Evolutionary conservation across 257 asterid genomes (phyloP), one percentile per base, ranked within the genome.

Genomic region (Craterostigma plantagineum): DNA sequence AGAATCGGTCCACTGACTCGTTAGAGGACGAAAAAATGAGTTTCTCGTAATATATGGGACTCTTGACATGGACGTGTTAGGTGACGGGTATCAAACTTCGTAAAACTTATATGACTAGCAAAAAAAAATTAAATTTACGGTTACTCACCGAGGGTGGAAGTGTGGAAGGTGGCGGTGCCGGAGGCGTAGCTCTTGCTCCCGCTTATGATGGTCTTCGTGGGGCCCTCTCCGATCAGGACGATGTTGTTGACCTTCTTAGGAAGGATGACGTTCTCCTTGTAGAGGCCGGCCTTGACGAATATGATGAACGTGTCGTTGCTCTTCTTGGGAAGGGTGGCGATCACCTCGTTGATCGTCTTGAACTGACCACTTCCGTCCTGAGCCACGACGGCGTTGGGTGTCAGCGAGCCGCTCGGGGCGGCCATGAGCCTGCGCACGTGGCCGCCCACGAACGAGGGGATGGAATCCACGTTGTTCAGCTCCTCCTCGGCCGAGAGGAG

Each of bases 271-370:
- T 27, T 14, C 34, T 43, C 48, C 10, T 43, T 43, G 34, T 43
- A 43, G 12, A 12, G 10, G 11, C 48, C 48, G 11, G 48, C 48
- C 9, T 43, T 43, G 16, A 43, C 48, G 13, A 15, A 12, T 3
- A 43, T 43, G 1, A 43, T 15, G 34, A 43, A 43, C 6, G 48
- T 43, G 33, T n/a, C 48, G 33, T 43, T 43, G 48, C 48, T 43
- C 48, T 14, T 43, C 34, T 16, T 14, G 1, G 48, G 48, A 27
- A 43, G 13, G 1, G 48, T 43, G 13, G 8, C 9, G 34, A 43
- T 8, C 1, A 30, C 48, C 23, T 1, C 48, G 11, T 13, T 30
- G 48, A 43, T 43, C 3, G 48, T 43, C 48, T 43, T 43, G 48
- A 43, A 43, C n/a, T 43, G 33, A 4, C 48, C 48, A 9, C 48